phyloP scores from a whole-genome alignment of 2,329 filamentous ascomycete species.

The Monilinia polystroma region DNA sequence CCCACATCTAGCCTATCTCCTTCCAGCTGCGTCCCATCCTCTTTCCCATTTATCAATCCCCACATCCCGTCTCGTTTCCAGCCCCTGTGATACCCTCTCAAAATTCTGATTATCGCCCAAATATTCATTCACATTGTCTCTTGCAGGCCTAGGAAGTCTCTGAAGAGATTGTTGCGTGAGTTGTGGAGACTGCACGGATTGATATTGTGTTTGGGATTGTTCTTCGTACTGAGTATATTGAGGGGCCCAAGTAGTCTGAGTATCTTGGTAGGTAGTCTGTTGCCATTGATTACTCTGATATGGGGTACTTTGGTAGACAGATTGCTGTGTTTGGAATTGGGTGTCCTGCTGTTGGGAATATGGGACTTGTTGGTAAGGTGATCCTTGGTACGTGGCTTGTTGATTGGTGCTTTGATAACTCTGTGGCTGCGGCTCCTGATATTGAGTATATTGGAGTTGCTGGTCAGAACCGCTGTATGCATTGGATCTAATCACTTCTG shows the following conservation, averaged over 20 bases:
- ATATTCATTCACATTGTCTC: conserved; percentile 28
- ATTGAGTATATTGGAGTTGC: conserved; percentile 1
- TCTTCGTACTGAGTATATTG: conserved; percentile 6
- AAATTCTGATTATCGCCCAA: conserved; percentile 22
- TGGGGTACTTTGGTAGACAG: neutral
- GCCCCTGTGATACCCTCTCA: conserved; percentile 24
- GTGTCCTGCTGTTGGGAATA: neutral
- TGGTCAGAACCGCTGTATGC: neutral
- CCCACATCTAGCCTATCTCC: neutral
- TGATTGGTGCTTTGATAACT: no score
- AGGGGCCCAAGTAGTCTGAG: neutral
- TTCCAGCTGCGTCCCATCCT: conserved; percentile 21
- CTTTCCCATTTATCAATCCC: conserved; percentile 26
- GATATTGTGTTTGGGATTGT: neutral
- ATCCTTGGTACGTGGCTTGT: neutral
- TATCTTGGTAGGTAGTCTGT: neutral
- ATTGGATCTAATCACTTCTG: neutral
- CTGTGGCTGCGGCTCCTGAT: neutral
- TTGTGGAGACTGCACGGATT: neutral
- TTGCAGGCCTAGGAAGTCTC: neutral
- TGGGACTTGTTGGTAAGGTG: conserved; percentile 2
- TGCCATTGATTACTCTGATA: conserved; percentile 1
- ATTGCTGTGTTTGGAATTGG: neutral
- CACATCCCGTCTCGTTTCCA: neutral
- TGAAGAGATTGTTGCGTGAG: conserved; percentile 14